Percentiles rank a stretch among this genome's conserved stretches.
phyloP scores from a whole-genome alignment of 2,329 filamentous ascomycete genomes.

The Colletotrichum salicis region DNA sequence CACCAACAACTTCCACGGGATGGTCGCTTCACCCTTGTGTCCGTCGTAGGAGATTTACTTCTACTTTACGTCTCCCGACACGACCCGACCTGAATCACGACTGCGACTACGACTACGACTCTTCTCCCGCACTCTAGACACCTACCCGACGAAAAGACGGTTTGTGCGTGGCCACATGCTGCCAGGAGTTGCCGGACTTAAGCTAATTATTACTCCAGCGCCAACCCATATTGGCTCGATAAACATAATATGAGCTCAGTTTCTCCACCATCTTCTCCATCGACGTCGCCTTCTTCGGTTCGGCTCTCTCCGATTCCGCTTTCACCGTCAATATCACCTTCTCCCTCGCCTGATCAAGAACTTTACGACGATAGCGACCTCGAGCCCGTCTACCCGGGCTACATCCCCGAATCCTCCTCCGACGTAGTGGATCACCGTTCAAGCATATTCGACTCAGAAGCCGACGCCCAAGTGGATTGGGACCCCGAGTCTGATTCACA shows the following conservation, averaged over 20 bases:
- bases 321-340: neutral
- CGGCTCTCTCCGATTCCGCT: neutral
- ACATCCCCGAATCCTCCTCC: slow-evolving; percentile 6
- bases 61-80: slow-evolving; percentile 13
- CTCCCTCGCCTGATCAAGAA: neutral
- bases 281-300: neutral
- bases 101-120: neutral
- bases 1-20: slow-evolving; percentile 1
- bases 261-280: slow-evolving; percentile 19
- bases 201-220: slow-evolving; percentile 16
- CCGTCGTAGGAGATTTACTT: slow-evolving; percentile 28
- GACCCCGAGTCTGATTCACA: slow-evolving; percentile 17
- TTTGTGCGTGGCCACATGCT: slow-evolving; percentile 21
- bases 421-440: slow-evolving; percentile 11
- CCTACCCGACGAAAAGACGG: slow-evolving; percentile 4
- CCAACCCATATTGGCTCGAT: slow-evolving; percentile 24
- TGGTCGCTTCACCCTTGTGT: slow-evolving; percentile 18
- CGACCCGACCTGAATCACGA: neutral
- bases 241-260: slow-evolving; percentile 28
- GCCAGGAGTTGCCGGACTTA: neutral
- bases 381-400: neutral
- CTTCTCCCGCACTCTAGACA: slow-evolving; percentile 3
- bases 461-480: slow-evolving; percentile 20
- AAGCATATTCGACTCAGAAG: slow-evolving; percentile 21
- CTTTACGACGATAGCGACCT: neutral